Conservation (phyloP, 768 basidiomycete species). For the Candolleomyces aberdarensis region DNA sequence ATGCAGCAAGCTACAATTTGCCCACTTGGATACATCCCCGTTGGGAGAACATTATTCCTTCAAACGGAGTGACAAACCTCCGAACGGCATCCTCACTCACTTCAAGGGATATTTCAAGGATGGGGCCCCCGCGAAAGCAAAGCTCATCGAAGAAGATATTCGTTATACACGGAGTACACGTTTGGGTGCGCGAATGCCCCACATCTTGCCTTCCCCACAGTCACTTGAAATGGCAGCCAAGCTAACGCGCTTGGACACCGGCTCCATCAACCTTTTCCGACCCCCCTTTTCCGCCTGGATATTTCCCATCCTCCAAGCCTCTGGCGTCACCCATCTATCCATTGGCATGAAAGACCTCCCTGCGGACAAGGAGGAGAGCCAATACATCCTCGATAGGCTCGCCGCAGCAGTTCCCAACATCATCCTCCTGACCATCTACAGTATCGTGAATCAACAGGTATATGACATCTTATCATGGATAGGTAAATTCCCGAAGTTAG, state of each 20-base stretch:
- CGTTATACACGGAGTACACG: not conserved
- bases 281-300: not conserved
- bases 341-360: not conserved
- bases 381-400: not conserved
- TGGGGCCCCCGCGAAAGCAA: not conserved
- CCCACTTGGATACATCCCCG: not conserved
- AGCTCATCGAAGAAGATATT: not conserved
- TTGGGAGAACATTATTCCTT: not conserved
- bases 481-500: not conserved
- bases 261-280: not conserved
- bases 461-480: not conserved
- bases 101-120: constrained; percentile 1
- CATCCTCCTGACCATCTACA: not conserved
- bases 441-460: not conserved
- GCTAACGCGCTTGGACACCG: not conserved
- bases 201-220: not conserved
- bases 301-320: not conserved
- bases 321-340: not conserved
- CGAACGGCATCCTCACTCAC: not conserved
- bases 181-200: not conserved
- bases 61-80: not conserved
- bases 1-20: not conserved
- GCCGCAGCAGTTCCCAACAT: not conserved
- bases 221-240: not conserved
- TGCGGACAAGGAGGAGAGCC: not conserved